Base-by-base conservation (phyloP, 495 filamentous ascomycete species). In the Niebla homalea region DNA sequence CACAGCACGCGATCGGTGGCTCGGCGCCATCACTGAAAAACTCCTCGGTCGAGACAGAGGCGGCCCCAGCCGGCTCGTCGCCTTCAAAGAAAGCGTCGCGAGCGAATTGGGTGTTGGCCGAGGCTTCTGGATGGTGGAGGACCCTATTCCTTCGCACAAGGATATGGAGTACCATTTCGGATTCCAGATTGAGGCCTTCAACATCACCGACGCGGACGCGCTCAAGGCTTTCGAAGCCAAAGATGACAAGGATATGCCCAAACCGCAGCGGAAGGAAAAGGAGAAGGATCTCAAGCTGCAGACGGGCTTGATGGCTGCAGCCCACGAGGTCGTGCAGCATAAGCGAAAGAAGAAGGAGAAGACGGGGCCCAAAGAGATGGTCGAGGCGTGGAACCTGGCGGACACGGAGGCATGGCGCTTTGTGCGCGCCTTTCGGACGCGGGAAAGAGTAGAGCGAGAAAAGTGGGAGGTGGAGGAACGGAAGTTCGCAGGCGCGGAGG, bases 401-500 rank as follows among this genome's bases (percentile, higher is more conserved):
- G 88, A 95, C 64, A 84, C 85, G 8, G 92, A 98, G 67, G 86
- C 83, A 3, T 98, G 92, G 92, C 77, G 79, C 57, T 96, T 98
- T 58, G 83, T 85, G 8, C 71, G 81, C 56, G 90, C 92, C 0
- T 90, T 72, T 49, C 55, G 70, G 29, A 83, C 78, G 18, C 60
- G 85, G 38, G 66, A 70, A 32, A 58, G 64, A 40, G 63, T 81
- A 21, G 84, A 87, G 67, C 68, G 82, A 51, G 51, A 62, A 52
- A 70, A 72, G 65, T 89, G 83, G 83, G 82, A 85, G 58, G 72
- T 81, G 50, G 78, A 80, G 43, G 85, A 89, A 71, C 70, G 65
- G 57, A 70, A 64, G 53, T 87, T 77, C 63, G 75, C 70, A 7
- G 79, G 72, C 25, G 74, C 73, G 43, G 53, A 56, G 25, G 49